Base-by-base conservation (phyloP, 148 eudicot species). In the Selenicereus undatus region DNA sequence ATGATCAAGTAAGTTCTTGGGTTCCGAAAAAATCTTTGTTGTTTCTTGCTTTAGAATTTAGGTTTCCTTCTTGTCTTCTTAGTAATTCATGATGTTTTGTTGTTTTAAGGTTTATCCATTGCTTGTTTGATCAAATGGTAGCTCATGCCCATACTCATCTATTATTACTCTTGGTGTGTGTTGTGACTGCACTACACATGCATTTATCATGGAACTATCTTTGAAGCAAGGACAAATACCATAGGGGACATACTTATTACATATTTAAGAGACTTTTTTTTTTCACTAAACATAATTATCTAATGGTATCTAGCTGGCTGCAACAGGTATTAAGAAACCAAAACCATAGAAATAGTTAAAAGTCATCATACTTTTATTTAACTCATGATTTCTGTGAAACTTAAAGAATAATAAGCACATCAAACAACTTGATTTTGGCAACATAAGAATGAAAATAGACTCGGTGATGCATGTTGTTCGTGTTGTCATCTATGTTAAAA, bases 1-100 rank as follows among this genome's bases (percentile, higher is more conserved):
- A 21, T 79, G 82, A 75, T 83, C 50, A 45, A 65, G 85, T 79
- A 79, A 27, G 72, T 35, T 29, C 56, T 54, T 17, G 22, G 3
- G 29, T 54, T n/a, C 8, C 72, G 74, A 32, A 32, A 32, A 32
- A 32, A 32, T 32, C 1, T 32, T 32, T n/a, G n/a, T 1, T 32
- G 32, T 32, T 32, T 32, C 14, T 26, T 2, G 3, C 30, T 64
- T 6, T 11, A 68, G 39, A 29, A 8, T 45, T 65, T 42, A 39
- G 78, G 42, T 5, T 35, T n/a, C 42, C 62, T 24, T 26, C 43
- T 62, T 17, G 22, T 65, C 66, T n/a, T 21, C 26, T 21, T 60
- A 3, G 66, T 60, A 22, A 54, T 3, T 12, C 4, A 54, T 54
- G 60, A 13, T 54, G 32, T 1, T 32, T 2, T 32, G 32, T 2